A percentile compares a stretch with the other conserved stretches of the same genome.
Conservation (phyloP, 73 alveolate species). For the Breviolum minutum region DNA sequence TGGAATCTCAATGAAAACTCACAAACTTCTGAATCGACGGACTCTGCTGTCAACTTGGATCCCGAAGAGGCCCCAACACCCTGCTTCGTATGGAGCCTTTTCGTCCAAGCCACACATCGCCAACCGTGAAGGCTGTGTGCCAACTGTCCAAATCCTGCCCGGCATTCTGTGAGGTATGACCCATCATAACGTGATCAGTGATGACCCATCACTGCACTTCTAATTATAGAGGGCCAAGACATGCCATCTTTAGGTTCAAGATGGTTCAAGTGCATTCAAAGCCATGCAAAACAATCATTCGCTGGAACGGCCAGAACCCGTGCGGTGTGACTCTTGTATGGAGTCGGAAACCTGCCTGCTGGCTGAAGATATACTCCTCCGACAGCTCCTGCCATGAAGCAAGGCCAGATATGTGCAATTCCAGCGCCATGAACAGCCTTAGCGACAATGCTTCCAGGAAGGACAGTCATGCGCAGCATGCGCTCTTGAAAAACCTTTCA, state of each 20-base stretch:
- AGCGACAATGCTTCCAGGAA: not conserved
- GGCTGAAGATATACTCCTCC: not conserved
- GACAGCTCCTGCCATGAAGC: not conserved
- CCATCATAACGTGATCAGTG: not conserved
- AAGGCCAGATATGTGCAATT: not conserved
- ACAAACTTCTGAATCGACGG: not conserved
- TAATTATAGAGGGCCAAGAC: no score
- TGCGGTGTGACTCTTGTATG: not conserved
- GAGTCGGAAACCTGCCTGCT: no score
- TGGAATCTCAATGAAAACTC: no score
- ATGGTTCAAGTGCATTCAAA: not conserved
- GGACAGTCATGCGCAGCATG: not conserved
- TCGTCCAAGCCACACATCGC: not conserved
- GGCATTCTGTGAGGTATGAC: not conserved
- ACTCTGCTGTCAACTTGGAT: not conserved
- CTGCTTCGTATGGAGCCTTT: no score
- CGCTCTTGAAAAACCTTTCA: not conserved
- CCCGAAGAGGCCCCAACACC: no score
- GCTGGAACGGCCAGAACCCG: not conserved
- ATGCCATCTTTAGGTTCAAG: no score
- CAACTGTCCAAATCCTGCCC: not conserved
- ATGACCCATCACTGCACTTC: no score
- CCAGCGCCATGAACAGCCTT: not conserved
- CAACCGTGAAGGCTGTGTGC: not conserved
- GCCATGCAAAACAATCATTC: not conserved